Conservation (phyloP, 2,329 filamentous ascomycete genomes). For the Colletotrichum acutatum region DNA sequence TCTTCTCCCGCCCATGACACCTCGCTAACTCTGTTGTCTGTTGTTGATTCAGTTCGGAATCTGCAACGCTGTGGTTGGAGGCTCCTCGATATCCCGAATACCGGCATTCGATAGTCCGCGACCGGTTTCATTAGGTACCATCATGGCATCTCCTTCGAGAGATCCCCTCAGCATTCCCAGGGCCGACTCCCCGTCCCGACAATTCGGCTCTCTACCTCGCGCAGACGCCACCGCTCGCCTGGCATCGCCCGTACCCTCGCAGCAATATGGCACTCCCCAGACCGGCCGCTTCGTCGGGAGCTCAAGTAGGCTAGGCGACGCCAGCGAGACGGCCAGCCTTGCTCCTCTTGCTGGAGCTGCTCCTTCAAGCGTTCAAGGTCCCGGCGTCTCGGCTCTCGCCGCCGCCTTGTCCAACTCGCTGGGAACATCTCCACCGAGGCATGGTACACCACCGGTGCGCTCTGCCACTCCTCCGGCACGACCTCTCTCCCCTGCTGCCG, state of each 20-base stretch:
- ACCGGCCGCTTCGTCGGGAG: slow-evolving; percentile 56
- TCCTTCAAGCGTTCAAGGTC: slow-evolving; percentile 75
- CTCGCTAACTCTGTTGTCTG: slow-evolving; percentile 32
- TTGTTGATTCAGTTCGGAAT: slow-evolving; percentile 29
- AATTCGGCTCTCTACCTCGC: slow-evolving; percentile 60
- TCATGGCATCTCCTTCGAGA: slow-evolving; percentile 53
- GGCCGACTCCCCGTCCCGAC: slow-evolving; percentile 48
- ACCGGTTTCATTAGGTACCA: slow-evolving; percentile 24
- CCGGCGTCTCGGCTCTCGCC: slow-evolving; percentile 87
- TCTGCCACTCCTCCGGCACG: slow-evolving; percentile 62
- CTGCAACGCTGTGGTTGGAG: slow-evolving; percentile 30
- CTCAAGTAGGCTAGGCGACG: slow-evolving; percentile 37
- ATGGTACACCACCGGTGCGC: slow-evolving; percentile 72
- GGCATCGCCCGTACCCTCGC: slow-evolving; percentile 64
- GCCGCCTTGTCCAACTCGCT: slow-evolving; percentile 84
- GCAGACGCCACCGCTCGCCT: slow-evolving; percentile 71
- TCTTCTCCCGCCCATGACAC: slow-evolving; percentile 15
- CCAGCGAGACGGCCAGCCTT: slow-evolving; percentile 60
- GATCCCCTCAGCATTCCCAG: slow-evolving; percentile 48
- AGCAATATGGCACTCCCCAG: slow-evolving; percentile 49
- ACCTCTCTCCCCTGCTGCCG: slow-evolving; percentile 54
- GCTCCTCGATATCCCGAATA: slow-evolving; percentile 13
- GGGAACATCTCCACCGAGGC: slow-evolving; percentile 75
- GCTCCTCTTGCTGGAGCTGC: slow-evolving; percentile 72
- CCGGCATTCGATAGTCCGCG: slow-evolving; percentile 9